phyloP scores from a whole-genome alignment of 1,284 basidiomycete species.

The Cutaneotrichosporon mucoides region DNA sequence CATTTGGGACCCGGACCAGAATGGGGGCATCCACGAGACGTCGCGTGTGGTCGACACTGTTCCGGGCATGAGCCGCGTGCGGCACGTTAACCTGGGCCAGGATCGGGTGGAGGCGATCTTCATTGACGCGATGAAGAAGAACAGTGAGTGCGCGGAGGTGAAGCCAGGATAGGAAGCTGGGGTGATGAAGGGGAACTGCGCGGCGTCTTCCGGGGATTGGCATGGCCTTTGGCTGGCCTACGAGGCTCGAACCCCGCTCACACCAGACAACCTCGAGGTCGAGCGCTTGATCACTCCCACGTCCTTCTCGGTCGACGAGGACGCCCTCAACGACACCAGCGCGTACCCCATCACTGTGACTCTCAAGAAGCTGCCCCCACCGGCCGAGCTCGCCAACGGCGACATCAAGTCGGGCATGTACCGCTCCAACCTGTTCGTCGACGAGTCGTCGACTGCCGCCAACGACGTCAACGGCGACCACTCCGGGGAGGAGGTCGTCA shows the following conservation, averaged over 20 bases:
- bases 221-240: too few species aligned
- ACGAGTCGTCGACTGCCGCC: conserved; percentile 25
- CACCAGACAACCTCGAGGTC: conserved; percentile 27
- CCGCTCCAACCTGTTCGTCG: conserved; percentile 32
- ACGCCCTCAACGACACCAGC: conserved; percentile 16
- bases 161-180: too few species aligned
- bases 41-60: conserved; percentile 31
- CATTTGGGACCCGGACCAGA: conserved; percentile 28
- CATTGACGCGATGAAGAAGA: conserved; percentile 30
- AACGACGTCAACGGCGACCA: conserved; percentile 48
- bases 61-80: conserved; percentile 28
- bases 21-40: conserved; percentile 26
- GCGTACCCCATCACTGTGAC: conserved; percentile 32
- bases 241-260: not conserved
- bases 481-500: conserved; percentile 23
- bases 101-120: conserved; percentile 37
- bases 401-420: conserved; percentile 29
- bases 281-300: conserved; percentile 27
- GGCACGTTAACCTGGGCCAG: conserved; percentile 35
- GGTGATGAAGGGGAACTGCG: too few species aligned
- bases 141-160: conserved; percentile 16
- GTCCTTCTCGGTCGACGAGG: conserved; percentile 15
- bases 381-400: conserved; percentile 17
- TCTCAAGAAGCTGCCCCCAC: conserved; percentile 23
- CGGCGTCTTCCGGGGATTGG: too few species aligned